These are phyloP conservation scores for Erythrophleum ivorense DNA, from an alignment of 331 rosid genomes.

Conservation along the genomic window DNA sequence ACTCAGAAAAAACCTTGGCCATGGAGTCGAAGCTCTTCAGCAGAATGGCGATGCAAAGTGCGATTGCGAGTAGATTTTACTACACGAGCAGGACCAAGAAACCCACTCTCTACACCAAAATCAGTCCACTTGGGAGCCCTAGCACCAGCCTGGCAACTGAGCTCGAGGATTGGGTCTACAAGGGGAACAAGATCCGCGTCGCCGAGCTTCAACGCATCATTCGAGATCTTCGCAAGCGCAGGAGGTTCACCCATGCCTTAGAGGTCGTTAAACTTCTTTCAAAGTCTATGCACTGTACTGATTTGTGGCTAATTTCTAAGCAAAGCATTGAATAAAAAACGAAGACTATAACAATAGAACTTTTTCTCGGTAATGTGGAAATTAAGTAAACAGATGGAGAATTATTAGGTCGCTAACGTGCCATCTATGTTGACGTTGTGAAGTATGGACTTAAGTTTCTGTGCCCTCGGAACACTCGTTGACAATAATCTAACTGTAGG, in stretches of 20 bases:
- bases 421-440: not conserved
- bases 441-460: not conserved
- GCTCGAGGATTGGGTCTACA: conserved; percentile 80
- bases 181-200: conserved; percentile 66
- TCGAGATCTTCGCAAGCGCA: conserved; percentile 83
- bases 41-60: conserved; percentile 43
- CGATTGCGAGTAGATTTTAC: conserved; percentile 53
- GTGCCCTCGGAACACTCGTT: not conserved
- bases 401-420: not conserved
- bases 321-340: not conserved
- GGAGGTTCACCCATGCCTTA: conserved; percentile 76
- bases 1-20: not conserved
- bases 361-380: not conserved
- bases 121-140: conserved; percentile 76
- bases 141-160: conserved; percentile 52
- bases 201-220: conserved; percentile 81
- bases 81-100: conserved; percentile 65
- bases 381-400: not conserved
- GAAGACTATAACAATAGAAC: not conserved
- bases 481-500: not conserved
- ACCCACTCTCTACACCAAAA: conserved; percentile 58
- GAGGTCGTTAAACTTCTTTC: conserved; percentile 49
- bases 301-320: not conserved
- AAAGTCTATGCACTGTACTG: not conserved
- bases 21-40: conserved; percentile 60